Evolutionary conservation across 2,329 filamentous ascomycete genomes (phyloP).

Genomic region (Colletotrichum horii): DNA sequence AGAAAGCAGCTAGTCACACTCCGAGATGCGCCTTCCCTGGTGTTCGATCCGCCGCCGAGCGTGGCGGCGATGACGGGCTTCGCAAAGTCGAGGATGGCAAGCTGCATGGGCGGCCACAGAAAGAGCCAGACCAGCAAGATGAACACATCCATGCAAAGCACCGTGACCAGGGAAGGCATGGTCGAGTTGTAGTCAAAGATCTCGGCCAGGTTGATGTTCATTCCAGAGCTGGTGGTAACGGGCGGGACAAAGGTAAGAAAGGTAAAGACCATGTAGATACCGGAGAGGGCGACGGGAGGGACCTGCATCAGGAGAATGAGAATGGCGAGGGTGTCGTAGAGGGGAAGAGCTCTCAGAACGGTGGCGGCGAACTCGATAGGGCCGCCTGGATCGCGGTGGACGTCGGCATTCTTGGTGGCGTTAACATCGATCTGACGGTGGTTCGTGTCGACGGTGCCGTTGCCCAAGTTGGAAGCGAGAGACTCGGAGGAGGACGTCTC

Average conservation of each 20-base stretch:
- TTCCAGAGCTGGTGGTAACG: conserved; percentile 75
- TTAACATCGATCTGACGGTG: conserved; percentile 75
- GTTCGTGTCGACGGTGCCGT: conserved; percentile 47
- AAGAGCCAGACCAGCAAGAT: conserved; percentile 87
- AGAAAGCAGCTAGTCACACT: conserved; percentile 75
- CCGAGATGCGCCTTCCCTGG: conserved; percentile 70
- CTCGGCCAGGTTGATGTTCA: conserved; percentile 85
- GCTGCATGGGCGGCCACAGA: conserved; percentile 85
- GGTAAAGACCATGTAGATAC: conserved; percentile 92
- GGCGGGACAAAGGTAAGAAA: conserved; percentile 91
- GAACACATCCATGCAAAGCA: conserved; percentile 82
- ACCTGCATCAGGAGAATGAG: conserved; percentile 94
- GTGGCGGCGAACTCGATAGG: conserved; percentile 81
- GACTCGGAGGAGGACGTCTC: conserved; percentile 63
- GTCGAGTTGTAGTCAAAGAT: conserved; percentile 88
- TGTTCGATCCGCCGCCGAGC: conserved; percentile 79
- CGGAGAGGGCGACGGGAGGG: conserved; percentile 83
- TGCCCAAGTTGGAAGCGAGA: conserved; percentile 37
- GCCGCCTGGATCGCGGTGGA: conserved; percentile 75
- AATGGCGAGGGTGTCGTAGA: conserved; percentile 95
- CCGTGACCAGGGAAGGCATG: conserved; percentile 84
- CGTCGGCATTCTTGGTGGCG: conserved; percentile 68
- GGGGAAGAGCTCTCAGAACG: conserved; percentile 86
- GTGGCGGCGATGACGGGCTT: conserved; percentile 94
- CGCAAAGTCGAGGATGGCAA: conserved; percentile 86